Conservation (phyloP, 768 basidiomycete genomes). For the Suillus placidus region DNA sequence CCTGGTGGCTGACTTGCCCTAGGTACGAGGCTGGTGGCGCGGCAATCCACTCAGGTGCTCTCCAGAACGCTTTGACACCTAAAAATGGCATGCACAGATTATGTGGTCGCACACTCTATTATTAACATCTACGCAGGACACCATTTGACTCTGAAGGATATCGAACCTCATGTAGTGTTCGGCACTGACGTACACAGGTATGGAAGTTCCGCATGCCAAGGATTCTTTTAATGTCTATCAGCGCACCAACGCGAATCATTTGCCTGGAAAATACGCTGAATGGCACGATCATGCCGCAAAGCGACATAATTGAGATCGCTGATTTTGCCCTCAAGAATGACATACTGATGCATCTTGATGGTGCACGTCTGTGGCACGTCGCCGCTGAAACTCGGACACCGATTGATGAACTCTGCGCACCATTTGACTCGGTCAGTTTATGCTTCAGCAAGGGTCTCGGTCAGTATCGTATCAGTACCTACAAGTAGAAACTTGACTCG, state of each 20-base stretch:
- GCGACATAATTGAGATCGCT: constrained; percentile 82
- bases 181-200: constrained; percentile 69
- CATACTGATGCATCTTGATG: constrained; percentile 88
- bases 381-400: constrained; percentile 70
- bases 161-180: constrained; percentile 65
- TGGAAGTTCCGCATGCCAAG: constrained; percentile 18
- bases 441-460: constrained; percentile 98
- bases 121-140: constrained; percentile 48
- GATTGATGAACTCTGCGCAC: constrained; percentile 77
- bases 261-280: constrained; percentile 93
- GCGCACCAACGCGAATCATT: constrained; percentile 83
- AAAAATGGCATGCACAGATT: constrained; percentile 27
- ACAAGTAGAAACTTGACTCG: background rate
- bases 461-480: constrained; percentile 34
- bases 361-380: constrained; percentile 94
- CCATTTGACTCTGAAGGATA: constrained; percentile 79
- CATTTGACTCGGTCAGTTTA: constrained; percentile 91
- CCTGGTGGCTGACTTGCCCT: background rate
- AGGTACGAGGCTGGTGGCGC: constrained; percentile 79
- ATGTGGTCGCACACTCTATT: background rate
- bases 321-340: constrained; percentile 68
- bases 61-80: constrained; percentile 31
- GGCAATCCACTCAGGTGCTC: constrained; percentile 79
- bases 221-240: constrained; percentile 33
- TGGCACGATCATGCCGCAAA: constrained; percentile 90